phyloP scores from a whole-genome alignment of 495 filamentous ascomycete species.

The Penicillium dipodomyicola region DNA sequence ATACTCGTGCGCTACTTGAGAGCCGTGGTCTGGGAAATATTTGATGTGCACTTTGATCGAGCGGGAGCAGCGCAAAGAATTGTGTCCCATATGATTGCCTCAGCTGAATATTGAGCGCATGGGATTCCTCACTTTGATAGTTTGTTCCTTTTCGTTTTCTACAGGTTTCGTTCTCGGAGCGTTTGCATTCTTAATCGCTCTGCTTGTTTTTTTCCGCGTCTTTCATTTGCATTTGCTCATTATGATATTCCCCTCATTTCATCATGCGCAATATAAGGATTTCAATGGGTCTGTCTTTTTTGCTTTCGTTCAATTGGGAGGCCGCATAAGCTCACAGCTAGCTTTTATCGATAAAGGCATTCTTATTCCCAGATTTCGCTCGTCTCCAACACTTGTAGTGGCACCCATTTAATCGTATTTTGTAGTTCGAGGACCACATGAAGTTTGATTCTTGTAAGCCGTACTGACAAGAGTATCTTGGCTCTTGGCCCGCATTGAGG shows the following conservation, averaged over 20 bases:
- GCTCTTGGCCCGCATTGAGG: not conserved
- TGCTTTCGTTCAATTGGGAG: not conserved
- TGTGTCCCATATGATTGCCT: not conserved
- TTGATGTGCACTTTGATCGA: not conserved
- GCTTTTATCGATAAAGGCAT: not conserved
- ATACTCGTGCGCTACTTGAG: conserved; percentile 9
- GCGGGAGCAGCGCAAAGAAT: not conserved
- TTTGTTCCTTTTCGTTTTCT: not conserved
- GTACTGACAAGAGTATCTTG: not conserved
- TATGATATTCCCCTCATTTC: not conserved
- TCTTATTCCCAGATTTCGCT: not conserved
- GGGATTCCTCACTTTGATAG: not conserved
- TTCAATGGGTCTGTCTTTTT: not conserved
- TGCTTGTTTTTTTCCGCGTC: not conserved
- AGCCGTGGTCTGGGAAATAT: conserved; percentile 16
- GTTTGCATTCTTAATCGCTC: not conserved
- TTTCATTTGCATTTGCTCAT: not conserved
- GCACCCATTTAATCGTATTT: not conserved
- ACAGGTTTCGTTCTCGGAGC: not conserved
- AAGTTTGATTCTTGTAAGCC: not conserved
- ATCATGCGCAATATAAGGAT: not conserved
- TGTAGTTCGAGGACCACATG: not conserved
- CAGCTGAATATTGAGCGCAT: not conserved
- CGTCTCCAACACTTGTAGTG: not conserved
- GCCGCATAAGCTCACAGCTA: not conserved